Percentiles rank a stretch among this genome's conserved stretches.
phyloP scores from a whole-genome alignment of 352 stramenopile genomes.

The Globisporangium acanthophoron region DNA sequence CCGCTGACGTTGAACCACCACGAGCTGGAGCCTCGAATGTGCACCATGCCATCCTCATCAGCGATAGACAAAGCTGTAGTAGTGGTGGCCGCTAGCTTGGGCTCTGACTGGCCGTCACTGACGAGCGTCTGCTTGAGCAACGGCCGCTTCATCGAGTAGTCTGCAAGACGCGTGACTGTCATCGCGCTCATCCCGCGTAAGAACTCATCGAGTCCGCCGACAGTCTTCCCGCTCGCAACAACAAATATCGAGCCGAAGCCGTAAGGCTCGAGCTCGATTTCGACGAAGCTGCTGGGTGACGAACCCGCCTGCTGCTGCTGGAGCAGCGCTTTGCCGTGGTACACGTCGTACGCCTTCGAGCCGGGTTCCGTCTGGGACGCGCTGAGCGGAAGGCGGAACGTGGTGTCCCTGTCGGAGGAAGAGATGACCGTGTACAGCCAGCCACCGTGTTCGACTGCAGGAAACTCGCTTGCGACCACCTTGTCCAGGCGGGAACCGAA shows the following conservation, averaged over 20 bases:
- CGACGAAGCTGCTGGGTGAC: conserved; percentile 12
- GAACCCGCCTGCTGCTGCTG: conserved; percentile 5
- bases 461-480: conserved; percentile 49
- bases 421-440: conserved; percentile 67
- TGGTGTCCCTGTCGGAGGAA: conserved; percentile 21
- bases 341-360: conserved; percentile 54
- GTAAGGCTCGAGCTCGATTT: conserved; percentile 39
- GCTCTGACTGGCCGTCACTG: neutral
- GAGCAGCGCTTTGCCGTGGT: conserved; percentile 41
- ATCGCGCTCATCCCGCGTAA: conserved; percentile 43
- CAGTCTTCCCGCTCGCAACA: conserved; percentile 7
- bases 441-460: conserved; percentile 14
- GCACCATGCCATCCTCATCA: conserved; percentile 33
- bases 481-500: conserved; percentile 15
- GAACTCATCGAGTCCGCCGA: conserved; percentile 31
- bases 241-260: conserved; percentile 59
- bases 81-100: neutral
- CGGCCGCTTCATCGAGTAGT: conserved; percentile 33
- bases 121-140: conserved; percentile 38
- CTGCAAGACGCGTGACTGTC: conserved; percentile 35
- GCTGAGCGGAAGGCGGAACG: conserved; percentile 28
- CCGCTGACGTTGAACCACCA: conserved; percentile 83
- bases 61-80: neutral
- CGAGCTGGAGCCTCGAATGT: conserved; percentile 29
- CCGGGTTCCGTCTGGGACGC: conserved; percentile 10